A percentile compares a stretch with the other conserved stretches of the same genome.
phyloP scores from a whole-genome alignment of 129 eudicot genomes.

The Tagetes erecta region DNA sequence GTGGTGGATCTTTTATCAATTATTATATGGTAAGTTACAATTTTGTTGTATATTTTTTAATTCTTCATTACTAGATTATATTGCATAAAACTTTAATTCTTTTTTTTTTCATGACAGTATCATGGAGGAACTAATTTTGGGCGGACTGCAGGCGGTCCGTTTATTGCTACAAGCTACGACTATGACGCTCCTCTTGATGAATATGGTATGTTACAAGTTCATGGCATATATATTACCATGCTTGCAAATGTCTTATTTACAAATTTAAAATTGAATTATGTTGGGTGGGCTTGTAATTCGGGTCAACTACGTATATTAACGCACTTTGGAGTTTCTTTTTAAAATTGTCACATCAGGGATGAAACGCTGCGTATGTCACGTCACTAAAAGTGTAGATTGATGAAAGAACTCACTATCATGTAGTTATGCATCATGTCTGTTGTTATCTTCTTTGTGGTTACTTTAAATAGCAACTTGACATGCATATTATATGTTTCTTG shows the following conservation, averaged over 20 bases:
- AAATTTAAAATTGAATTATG: constrained; percentile 31
- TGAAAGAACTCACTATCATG: constrained; percentile 10
- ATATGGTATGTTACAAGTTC: constrained; percentile 57
- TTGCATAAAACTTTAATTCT: constrained; percentile 4
- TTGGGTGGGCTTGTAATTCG: constrained; percentile 13
- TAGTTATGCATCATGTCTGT: constrained; percentile 18
- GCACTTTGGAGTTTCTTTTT: not conserved
- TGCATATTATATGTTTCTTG: constrained; percentile 2
- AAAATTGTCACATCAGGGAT: constrained; percentile 19
- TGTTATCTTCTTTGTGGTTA: constrained; percentile 14
- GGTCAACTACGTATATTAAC: constrained; percentile 10
- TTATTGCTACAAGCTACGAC: constrained; percentile 97
- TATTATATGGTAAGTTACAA: constrained; percentile 76
- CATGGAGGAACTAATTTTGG: constrained; percentile 99
- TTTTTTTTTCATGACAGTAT: constrained; percentile 46
- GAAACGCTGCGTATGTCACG: constrained; percentile 20
- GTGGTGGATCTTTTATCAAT: constrained; percentile 87
- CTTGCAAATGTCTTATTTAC: constrained; percentile 13
- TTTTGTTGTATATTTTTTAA: constrained; percentile 7
- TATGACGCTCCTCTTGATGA: constrained; percentile 99
- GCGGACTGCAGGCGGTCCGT: constrained; percentile 96
- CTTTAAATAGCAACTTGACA: constrained; percentile 20
- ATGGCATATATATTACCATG: constrained; percentile 14
- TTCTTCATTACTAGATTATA: not conserved
- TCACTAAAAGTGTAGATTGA: not conserved